Evolutionary conservation across 2,329 filamentous ascomycete species (phyloP), one percentile per base, ranked within the genome.

Genomic region (Madurella mycetomatis): DNA sequence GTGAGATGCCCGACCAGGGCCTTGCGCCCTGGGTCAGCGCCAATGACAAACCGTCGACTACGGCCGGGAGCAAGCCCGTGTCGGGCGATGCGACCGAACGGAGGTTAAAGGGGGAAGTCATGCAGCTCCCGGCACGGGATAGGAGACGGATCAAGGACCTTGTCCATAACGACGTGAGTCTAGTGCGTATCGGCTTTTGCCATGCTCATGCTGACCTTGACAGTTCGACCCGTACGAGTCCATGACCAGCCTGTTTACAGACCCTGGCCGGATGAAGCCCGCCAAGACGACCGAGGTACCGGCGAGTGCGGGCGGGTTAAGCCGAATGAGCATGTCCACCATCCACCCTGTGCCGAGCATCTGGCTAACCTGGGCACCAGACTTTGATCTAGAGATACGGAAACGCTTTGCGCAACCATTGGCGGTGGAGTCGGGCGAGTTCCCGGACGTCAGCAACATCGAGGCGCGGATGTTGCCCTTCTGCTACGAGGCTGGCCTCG

Each of bases 11-110:
- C 55, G 84, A 87, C 60, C 77, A 77, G 66, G 84, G 84, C 62
- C 78, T 85, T 64, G 85, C 85, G 46, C 82, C 82, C 57, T 88
- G 84, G 84, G 85, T 87, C 67, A 86, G 83, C 67, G 83, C 84
- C 51, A 86, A 87, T 65, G 84, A 87, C 63, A 87, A 87, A 64
- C 83, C 83, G 16, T 71, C 78, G 16, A 72, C 79, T 11, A 76
- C 75, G 41, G 72, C 78, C 32, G 79, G 80, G 59, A 79, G 74
- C 60, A 87, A 87, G 66, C 81, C 82, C 18, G 77, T 83, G 45
- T 82, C 80, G 30, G 83, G 83, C 30, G 84, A 87, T 75, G 82
- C 84, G 34, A 77, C 81, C 37, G 84, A 88, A 69, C 76, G 83
- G 62, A 78, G 78, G 61, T 68, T 87, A 47, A 87, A 87, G 72